These are phyloP conservation scores for Scortechinia acanthostroma DNA, from an alignment of 2,329 filamentous ascomycete genomes.

Conservation along the genomic window DNA sequence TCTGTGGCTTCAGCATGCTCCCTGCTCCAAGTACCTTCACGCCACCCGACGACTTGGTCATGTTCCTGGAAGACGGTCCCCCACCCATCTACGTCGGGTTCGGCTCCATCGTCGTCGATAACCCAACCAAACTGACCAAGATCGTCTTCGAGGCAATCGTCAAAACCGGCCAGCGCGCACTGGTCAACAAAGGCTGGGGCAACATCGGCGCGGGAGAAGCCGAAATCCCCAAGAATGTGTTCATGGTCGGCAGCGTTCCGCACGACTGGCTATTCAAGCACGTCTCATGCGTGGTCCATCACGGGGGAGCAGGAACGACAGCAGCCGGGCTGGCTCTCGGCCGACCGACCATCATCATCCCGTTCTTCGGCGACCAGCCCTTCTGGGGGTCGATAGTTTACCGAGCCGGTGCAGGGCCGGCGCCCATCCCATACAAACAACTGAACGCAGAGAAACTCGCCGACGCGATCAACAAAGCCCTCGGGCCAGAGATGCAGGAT, in stretches of 20 bases:
- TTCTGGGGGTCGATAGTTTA: conserved; percentile 78
- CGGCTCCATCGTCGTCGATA: conserved; percentile 74
- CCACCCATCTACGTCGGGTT: conserved; percentile 79
- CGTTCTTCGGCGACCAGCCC: conserved; percentile 80
- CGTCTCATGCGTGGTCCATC: conserved; percentile 77
- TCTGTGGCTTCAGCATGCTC: conserved; percentile 74
- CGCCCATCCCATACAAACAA: conserved; percentile 62
- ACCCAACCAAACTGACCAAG: conserved; percentile 63
- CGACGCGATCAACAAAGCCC: conserved; percentile 50
- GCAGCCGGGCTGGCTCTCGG: conserved; percentile 78
- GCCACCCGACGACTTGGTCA: conserved; percentile 55
- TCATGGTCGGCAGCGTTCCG: conserved; percentile 77
- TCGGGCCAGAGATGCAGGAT: conserved; percentile 49
- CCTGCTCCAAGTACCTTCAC: conserved; percentile 59
- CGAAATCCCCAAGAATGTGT: conserved; percentile 67
- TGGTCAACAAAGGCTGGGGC: conserved; percentile 85
- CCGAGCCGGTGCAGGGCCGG: conserved; percentile 64
- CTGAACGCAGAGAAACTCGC: conserved; percentile 62
- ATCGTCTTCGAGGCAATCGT: conserved; percentile 68
- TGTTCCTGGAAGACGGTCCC: conserved; percentile 61
- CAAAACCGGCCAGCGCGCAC: conserved; percentile 62
- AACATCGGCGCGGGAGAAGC: conserved; percentile 69
- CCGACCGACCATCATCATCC: conserved; percentile 74
- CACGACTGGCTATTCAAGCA: conserved; percentile 84
- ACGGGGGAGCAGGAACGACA: conserved; percentile 82